Base-by-base conservation (phyloP, 306 rosid genomes). In the Prunus campanulata region DNA sequence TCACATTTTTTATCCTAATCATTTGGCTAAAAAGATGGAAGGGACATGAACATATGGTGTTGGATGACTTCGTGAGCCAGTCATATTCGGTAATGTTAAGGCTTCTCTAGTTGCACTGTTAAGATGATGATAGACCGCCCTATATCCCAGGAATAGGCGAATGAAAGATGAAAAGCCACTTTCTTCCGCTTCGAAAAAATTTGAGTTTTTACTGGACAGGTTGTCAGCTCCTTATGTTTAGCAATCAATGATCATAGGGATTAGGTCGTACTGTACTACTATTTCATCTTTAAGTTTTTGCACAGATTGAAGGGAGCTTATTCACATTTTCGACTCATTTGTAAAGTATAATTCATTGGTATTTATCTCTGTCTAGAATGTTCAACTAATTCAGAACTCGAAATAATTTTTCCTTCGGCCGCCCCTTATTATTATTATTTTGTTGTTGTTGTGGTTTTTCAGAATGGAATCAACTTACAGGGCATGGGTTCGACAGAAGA, bases 401-500 rank as follows among this genome's bases (percentile, higher is more conserved):
- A 64, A 63, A 25, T 77, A n/a, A 46, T 8, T 77, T 71, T 76
- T 20, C 55, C 60, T 64, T 61, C 49, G 11, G 5, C 24, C 9
- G 42, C 15, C 48, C 65, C 65, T 24, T 11, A 39, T 25, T 22
- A 60, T 60, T 61, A 67, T 70, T 67, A 12, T 64, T 74, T 48
- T 29, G 27, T 59, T 22, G 1, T 32, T 35, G 42, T 35, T 62
- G 68, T 32, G 2, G 44, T 27, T 76, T 72, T 55, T 14, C 89
- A 95, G 98, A 86, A 84, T 95, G 97, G 98, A 95, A 88, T 95
- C 97, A 30, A 85, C 91, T 0, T 92, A 89, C 73, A 80, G 97
- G 83, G 83, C 87, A 64, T 95, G 98, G 98, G 72, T 87, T 64
- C 84, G 92, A 72, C 85, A 83, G 85, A 95, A 86, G 87, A 89